Evolutionary conservation across 768 basidiomycete species (phyloP).

Genomic region (Clathrus columnatus): DNA sequence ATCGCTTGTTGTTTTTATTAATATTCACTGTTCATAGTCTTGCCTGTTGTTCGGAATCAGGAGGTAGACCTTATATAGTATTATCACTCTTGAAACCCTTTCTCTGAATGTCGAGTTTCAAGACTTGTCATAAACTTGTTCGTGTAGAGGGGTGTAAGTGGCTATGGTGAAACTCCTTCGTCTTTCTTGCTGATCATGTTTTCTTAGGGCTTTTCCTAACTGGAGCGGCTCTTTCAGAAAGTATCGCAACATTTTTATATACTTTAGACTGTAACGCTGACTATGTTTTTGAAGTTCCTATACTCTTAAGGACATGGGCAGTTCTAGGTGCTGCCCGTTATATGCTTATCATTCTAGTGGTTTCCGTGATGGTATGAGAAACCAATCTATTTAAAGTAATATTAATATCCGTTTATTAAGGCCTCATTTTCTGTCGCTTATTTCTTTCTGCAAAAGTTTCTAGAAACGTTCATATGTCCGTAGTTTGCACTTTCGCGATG

Average conservation of each 20-base stretch:
- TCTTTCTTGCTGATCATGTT: background rate
- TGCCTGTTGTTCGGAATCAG: no score
- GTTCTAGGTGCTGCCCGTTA: background rate
- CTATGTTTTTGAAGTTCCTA: background rate
- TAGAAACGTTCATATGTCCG: background rate
- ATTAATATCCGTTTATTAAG: background rate
- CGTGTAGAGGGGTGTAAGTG: background rate
- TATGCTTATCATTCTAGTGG: slow-evolving; percentile 3
- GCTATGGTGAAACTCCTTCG: background rate
- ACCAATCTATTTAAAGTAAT: background rate
- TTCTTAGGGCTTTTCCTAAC: no score
- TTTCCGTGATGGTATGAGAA: background rate
- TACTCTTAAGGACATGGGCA: background rate
- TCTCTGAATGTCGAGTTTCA: background rate
- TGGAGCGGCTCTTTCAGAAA: background rate
- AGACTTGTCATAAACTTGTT: background rate
- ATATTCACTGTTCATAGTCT: no score
- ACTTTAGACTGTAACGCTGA: background rate
- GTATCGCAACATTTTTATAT: background rate
- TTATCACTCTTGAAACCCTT: background rate
- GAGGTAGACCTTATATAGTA: no score
- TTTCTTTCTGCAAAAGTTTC: background rate
- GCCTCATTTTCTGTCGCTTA: background rate
- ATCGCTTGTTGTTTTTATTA: no score
- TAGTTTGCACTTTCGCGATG: no score